Conservation (phyloP, 2,329 filamentous ascomycete species). For the Penicillium sclerotiorum region DNA sequence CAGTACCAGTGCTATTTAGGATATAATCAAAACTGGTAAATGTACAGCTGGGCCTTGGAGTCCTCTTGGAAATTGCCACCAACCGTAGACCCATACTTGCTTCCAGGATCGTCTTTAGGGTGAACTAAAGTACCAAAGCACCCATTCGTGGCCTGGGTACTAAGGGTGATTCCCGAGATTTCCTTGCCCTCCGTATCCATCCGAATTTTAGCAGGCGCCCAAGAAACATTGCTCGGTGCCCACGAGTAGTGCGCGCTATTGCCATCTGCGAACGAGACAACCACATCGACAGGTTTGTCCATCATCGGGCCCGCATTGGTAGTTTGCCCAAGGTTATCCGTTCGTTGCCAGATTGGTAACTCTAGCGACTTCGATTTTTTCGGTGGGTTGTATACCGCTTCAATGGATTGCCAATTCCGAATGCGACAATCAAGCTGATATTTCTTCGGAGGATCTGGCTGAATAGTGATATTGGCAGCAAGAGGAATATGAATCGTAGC, state of each 20-base stretch:
- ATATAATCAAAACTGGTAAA: not conserved
- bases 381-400: not conserved
- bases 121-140: not conserved
- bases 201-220: not conserved
- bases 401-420: not conserved
- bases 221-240: not conserved
- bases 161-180: not conserved
- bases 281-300: not conserved
- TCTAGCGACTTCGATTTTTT: not conserved
- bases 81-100: not conserved
- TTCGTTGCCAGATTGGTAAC: not conserved
- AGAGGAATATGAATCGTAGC: not conserved
- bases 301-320: not conserved
- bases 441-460: not conserved
- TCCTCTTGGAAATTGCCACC: not conserved
- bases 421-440: conserved; percentile 1
- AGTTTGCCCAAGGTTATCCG: not conserved
- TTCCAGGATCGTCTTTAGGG: not conserved
- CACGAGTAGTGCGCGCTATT: not conserved
- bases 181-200: not conserved
- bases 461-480: not conserved
- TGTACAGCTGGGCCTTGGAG: not conserved
- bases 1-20: too few relatives aligned
- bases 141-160: not conserved
- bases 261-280: not conserved